These are phyloP conservation scores for Salinomyces thailandicus DNA, from an alignment of 2,329 filamentous ascomycete species.

Conservation along the genomic window DNA sequence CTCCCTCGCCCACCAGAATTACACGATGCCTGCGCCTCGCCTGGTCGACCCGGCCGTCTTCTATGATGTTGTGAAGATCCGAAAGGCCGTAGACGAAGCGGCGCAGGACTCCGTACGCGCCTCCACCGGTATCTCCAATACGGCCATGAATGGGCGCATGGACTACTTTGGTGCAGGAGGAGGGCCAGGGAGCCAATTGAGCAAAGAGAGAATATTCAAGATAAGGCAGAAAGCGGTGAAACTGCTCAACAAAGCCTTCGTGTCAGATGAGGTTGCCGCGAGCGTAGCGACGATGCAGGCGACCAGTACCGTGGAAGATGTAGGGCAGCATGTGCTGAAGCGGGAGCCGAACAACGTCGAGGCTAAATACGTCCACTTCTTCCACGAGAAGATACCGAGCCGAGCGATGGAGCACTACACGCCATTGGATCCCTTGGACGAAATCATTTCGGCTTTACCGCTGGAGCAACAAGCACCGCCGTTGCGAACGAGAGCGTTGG, in stretches of 20 bases:
- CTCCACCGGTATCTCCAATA: constrained; percentile 59
- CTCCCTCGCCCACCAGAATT: constrained; percentile 68
- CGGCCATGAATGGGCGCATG: constrained; percentile 46
- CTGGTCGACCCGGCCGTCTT: constrained; percentile 71
- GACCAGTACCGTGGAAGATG: constrained; percentile 64
- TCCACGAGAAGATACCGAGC: constrained; percentile 79
- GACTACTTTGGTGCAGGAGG: constrained; percentile 41
- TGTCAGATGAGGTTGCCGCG: constrained; percentile 70
- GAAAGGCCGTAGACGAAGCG: constrained; percentile 68
- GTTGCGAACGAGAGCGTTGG: constrained; percentile 61
- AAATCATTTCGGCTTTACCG: constrained; percentile 55
- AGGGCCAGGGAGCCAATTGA: constrained; percentile 51
- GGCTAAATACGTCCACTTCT: constrained; percentile 83
- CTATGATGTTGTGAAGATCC: constrained; percentile 76
- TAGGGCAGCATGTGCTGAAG: constrained; percentile 62
- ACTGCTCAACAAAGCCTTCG: constrained; percentile 66
- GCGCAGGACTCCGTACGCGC: constrained; percentile 68
- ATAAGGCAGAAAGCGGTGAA: constrained; percentile 73
- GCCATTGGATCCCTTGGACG: constrained; percentile 53
- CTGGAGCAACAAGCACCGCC: constrained; percentile 56
- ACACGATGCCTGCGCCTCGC: constrained; percentile 62
- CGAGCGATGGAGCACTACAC: constrained; percentile 63
- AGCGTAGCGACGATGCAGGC: constrained; percentile 78
- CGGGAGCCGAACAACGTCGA: constrained; percentile 57
- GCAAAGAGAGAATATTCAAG: constrained; percentile 63